phyloP scores from a whole-genome alignment of 345 rosid genomes.

The Barbarea vulgaris region DNA sequence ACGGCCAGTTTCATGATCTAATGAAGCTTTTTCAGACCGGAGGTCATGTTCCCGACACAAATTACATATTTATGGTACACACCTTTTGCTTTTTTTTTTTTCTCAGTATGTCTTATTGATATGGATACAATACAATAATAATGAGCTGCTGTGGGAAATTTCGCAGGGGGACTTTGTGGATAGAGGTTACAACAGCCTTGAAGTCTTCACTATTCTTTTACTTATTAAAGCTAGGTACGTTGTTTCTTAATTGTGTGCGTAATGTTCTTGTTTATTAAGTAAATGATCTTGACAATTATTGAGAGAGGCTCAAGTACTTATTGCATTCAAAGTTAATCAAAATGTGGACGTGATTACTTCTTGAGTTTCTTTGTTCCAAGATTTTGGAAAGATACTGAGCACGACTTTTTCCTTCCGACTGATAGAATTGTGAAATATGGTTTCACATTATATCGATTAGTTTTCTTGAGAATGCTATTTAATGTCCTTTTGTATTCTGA shows the following conservation, averaged over 20 bases:
- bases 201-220: slow-evolving; percentile 89
- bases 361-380: background rate
- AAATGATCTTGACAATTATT: background rate
- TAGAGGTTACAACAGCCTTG: slow-evolving; percentile 95
- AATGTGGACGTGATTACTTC: background rate
- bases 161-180: slow-evolving; percentile 91
- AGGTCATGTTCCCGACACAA: slow-evolving; percentile 96
- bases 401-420: background rate
- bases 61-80: slow-evolving; percentile 93
- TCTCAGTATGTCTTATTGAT: background rate
- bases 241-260: background rate
- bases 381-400: background rate
- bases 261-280: background rate
- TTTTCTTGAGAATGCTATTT: background rate
- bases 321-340: background rate
- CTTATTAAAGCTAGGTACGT: slow-evolving; percentile 90
- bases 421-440: background rate
- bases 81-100: background rate
- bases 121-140: background rate
- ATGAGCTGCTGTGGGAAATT: slow-evolving; percentile 16
- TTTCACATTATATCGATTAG: background rate
- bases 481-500: slow-evolving; percentile 5
- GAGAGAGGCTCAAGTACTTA: background rate
- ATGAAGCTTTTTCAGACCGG: slow-evolving; percentile 99
- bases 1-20: slow-evolving; percentile 98